Evolutionary conservation across 2,329 filamentous ascomycete species (phyloP).

Genomic region (Fonsecaea multimorphosa): DNA sequence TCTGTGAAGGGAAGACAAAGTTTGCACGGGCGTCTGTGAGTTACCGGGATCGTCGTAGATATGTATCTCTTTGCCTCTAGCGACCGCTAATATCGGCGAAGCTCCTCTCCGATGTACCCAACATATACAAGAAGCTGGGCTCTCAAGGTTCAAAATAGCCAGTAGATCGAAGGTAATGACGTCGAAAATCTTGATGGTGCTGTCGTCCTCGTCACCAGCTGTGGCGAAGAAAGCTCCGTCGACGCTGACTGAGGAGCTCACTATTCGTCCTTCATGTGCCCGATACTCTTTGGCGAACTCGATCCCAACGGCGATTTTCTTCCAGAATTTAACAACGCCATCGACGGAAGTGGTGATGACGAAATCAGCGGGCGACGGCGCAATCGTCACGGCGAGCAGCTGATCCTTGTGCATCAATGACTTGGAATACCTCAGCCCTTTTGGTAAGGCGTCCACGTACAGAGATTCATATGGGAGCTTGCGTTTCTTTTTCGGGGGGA

Average conservation of each 20-base stretch:
- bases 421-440: slow-evolving; percentile 82
- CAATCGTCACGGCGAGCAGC: slow-evolving; percentile 83
- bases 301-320: slow-evolving; percentile 86
- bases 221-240: slow-evolving; percentile 95
- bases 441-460: slow-evolving; percentile 87
- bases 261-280: slow-evolving; percentile 85
- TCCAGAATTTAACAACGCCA: slow-evolving; percentile 99
- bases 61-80: slow-evolving; percentile 75
- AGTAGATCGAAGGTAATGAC: slow-evolving; percentile 84
- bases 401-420: slow-evolving; percentile 99
- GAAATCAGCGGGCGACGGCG: slow-evolving; percentile 83
- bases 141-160: slow-evolving; percentile 79
- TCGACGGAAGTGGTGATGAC: slow-evolving; percentile 92
- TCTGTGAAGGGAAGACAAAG: slow-evolving; percentile 78
- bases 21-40: slow-evolving; percentile 75
- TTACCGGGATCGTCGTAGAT: slow-evolving; percentile 92
- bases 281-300: slow-evolving; percentile 99
- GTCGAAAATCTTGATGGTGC: slow-evolving; percentile 62
- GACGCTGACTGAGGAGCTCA: slow-evolving; percentile 79
- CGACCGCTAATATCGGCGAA: slow-evolving; percentile 86
- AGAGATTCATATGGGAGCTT: slow-evolving; percentile 94
- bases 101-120: slow-evolving; percentile 90
- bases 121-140: slow-evolving; percentile 78
- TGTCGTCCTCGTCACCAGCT: slow-evolving; percentile 64
- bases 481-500: slow-evolving; percentile 85